Evolutionary conservation across 768 basidiomycete species (phyloP).

Genomic region (Boletus edulis): DNA sequence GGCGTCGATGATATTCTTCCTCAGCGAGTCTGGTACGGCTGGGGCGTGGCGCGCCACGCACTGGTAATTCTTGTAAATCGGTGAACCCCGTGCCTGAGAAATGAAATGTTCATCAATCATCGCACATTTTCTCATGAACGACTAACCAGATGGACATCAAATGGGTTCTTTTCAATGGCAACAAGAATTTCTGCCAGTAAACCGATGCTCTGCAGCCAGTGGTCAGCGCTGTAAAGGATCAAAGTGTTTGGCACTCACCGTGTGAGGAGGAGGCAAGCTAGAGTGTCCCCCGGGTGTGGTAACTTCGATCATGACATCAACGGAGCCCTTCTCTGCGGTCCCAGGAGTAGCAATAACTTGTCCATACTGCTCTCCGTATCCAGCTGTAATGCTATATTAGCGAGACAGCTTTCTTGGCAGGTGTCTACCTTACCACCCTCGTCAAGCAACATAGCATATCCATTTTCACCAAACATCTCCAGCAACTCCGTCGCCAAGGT

Average conservation of each 20-base stretch:
- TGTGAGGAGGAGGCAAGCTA: conserved; percentile 78
- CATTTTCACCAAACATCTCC: conserved; percentile 63
- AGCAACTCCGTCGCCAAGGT: conserved; percentile 47
- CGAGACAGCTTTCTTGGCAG: not conserved
- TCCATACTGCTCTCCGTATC: conserved; percentile 50
- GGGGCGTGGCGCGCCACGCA: conserved; percentile 67
- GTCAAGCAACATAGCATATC: conserved; percentile 79
- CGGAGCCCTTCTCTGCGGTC: conserved; percentile 72
- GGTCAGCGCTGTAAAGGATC: conserved; percentile 5
- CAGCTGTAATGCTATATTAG: conserved; percentile 34
- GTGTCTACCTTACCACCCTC: conserved; percentile 64
- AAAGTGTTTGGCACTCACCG: conserved; percentile 40
- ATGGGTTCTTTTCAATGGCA: conserved; percentile 66
- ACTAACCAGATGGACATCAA: conserved; percentile 47
- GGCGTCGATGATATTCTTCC: conserved; percentile 47
- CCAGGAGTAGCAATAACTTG: conserved; percentile 58
- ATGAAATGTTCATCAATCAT: not conserved
- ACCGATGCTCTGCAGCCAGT: conserved; percentile 66
- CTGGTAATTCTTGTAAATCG: conserved; percentile 57
- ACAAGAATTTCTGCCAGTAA: conserved; percentile 72
- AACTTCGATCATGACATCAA: conserved; percentile 64
- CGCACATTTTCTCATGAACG: not conserved
- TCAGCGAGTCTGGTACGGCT: conserved; percentile 46
- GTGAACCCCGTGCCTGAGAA: conserved; percentile 49
- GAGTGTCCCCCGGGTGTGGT: conserved; percentile 80